Evolutionary conservation across 164 flowering plant species (phyloP), one percentile per base, ranked within the genome.

Genomic region (Annona cherimola): DNA sequence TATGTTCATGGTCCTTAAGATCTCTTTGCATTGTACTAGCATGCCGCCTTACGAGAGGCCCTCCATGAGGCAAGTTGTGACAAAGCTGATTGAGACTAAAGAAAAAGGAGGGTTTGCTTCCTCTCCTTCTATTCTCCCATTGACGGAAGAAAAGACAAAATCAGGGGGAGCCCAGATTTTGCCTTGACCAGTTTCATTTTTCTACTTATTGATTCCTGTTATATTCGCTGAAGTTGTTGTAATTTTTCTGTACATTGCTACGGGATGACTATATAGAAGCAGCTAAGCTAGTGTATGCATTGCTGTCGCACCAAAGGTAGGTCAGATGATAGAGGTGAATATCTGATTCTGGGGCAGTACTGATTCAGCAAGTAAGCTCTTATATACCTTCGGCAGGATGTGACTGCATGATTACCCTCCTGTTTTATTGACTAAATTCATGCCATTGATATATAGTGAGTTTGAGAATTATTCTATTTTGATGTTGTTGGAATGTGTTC

Each of bases 31-130:
- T 11, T 96, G 99, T 87, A 90, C 95, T 18, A 90, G 73, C 67
- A 68, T 81, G 88, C 83, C 91, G 1, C 97, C 98, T 8, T 67
- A 46, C 39, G 93, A 88, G 20, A 89, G 99, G 42, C 99, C 99
- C 19, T 77, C 98, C n/a, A 96, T 96, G 98, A 78, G 97, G 68
- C 85, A 93, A 75, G 97, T 92, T 71, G 97, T 96, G 68, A 57
- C 67, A 67, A 90, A 92, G 98, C 86, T 96, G 65, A 81, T 81
- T 11, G 93, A 90, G 82, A 88, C 97, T 11, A 83, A 80, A 61
- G 88, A 81, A 77, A 81, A 76, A 64, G 81, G 77, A 54, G 79
- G 80, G 42, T 62, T 74, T 14, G 59, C 72, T 72, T 73, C 81
- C 18, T 69, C 86, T 45, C 82, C 84, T 12, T 69, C 54, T 46